These are phyloP conservation scores for Anisodus acutangulus DNA, from an alignment of 257 asterid genomes.

Conservation along the genomic window DNA sequence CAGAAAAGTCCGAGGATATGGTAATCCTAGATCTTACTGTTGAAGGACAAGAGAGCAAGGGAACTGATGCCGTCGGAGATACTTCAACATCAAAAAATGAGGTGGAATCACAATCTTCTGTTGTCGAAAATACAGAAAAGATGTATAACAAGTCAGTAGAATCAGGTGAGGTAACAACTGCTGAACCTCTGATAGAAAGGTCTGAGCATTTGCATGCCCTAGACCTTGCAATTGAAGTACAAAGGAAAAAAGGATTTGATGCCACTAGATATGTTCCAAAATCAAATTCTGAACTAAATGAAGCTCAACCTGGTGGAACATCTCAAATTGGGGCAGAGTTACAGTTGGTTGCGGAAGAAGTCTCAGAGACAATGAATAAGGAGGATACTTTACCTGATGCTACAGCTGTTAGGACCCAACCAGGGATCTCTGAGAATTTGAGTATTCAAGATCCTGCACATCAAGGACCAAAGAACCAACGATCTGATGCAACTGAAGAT, in stretches of 20 bases:
- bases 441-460: slow-evolving; percentile 19
- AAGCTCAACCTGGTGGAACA: neutral
- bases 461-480: slow-evolving; percentile 21
- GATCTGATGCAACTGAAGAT: slow-evolving; percentile 15
- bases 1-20: slow-evolving; percentile 12
- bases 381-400: slow-evolving; percentile 27
- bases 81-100: slow-evolving; percentile 25
- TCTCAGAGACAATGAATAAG: slow-evolving; percentile 9
- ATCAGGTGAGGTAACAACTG: slow-evolving; percentile 24
- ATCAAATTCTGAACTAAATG: slow-evolving; percentile 35
- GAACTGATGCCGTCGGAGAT: slow-evolving; percentile 4
- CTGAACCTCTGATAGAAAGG: slow-evolving; percentile 16
- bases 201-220: slow-evolving; percentile 23
- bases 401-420: slow-evolving; percentile 8
- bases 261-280: slow-evolving; percentile 14
- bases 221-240: slow-evolving; percentile 27
- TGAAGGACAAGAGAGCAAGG: slow-evolving; percentile 25
- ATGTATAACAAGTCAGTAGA: neutral
- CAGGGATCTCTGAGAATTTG: slow-evolving; percentile 8
- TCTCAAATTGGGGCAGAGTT: slow-evolving; percentile 25
- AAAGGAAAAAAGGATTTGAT: slow-evolving; percentile 2
- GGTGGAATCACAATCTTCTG: slow-evolving; percentile 14
- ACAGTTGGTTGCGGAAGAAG: slow-evolving; percentile 16
- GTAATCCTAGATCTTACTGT: slow-evolving; percentile 24
- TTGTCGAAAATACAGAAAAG: neutral